Evolutionary conservation across 352 stramenopile species (phyloP).

Genomic region (Stramenopiles sp.): DNA sequence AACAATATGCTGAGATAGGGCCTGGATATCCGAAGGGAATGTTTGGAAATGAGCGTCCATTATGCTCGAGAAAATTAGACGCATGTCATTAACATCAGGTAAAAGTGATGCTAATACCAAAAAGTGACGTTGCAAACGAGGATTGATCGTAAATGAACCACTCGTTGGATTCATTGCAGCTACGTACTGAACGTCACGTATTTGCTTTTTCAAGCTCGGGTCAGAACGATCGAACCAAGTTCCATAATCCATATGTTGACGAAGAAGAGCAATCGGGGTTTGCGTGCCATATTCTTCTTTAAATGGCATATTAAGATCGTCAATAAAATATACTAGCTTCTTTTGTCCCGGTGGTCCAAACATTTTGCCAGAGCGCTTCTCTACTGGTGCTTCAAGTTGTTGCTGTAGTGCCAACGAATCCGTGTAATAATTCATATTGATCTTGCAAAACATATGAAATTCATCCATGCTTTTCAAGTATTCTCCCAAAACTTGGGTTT

Average conservation of each 20-base stretch:
- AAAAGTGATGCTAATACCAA: constrained; percentile 83
- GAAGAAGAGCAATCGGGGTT: constrained; percentile 70
- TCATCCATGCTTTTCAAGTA: constrained; percentile 53
- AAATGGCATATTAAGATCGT: constrained; percentile 85
- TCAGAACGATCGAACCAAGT: constrained; percentile 83
- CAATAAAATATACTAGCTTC: constrained; percentile 86
- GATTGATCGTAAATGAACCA: constrained; percentile 76
- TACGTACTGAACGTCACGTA: constrained; percentile 76
- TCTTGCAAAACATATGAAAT: constrained; percentile 63
- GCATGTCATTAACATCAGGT: constrained; percentile 44
- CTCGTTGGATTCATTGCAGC: constrained; percentile 85
- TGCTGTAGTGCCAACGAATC: constrained; percentile 66
- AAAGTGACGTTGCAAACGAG: constrained; percentile 80
- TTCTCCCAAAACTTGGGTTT: constrained; percentile 69
- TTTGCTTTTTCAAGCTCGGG: constrained; percentile 63
- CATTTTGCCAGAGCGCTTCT: constrained; percentile 81
- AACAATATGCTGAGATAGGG: constrained; percentile 44
- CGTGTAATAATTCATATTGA: constrained; percentile 96
- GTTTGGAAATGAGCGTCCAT: constrained; percentile 68
- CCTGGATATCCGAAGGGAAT: constrained; percentile 66
- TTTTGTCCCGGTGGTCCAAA: constrained; percentile 71
- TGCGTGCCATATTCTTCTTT: constrained; percentile 87
- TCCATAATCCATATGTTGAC: constrained; percentile 85
- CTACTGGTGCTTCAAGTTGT: constrained; percentile 69
- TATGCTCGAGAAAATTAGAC: constrained; percentile 81